Base-by-base conservation (phyloP, 768 basidiomycete species). In the Boletus reticulatus region DNA sequence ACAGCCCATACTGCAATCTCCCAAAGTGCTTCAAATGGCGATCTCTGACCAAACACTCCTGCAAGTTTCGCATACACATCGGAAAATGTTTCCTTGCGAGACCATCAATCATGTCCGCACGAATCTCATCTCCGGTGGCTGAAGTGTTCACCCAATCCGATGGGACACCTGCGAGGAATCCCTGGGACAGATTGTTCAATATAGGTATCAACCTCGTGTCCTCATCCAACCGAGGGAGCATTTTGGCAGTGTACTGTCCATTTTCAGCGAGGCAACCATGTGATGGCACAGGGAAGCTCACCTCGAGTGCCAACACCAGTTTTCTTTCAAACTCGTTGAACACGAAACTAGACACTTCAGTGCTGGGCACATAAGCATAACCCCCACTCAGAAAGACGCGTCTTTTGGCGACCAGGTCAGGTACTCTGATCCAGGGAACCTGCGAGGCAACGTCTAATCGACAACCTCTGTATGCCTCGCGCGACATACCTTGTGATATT, bases 371-470 rank as follows among this genome's bases (percentile, higher is more conserved):
- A 64, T 92, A 98, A n/a, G 95, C 95, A 78, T 85, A 86, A 1
- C 95, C 96, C 7, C 75, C 78, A 56, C 78, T 80, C 38, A 99
- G 74, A 57, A 92, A 84, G 1, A 98, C 92, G 43, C 79, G 80
- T 19, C 96, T 79, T 65, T 80, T 84, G 57, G 88, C 88, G 9
- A 99, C 89, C 2, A 99, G 81, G 71, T 97, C 94, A 6, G 93
- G 92, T 4, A 98, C 95, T 58, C 88, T 85, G 13, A 89, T 94
- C 97, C 97, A 99, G 70, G 82, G 87, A n/a, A 98, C 94, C 94
- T 97, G 46, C 10, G 5, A 32, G n/a, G 17, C 11, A 47, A 47
- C 17, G 31, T 32, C 45, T 10, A 39, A 42, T 41, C 32, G 39
- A 39, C 19, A 39, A 27, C 5, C 8, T 8, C 38, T 5, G 29